Evolutionary conservation across 2,329 filamentous ascomycete species (phyloP).

Genomic region (Leptographium galeiforme): DNA sequence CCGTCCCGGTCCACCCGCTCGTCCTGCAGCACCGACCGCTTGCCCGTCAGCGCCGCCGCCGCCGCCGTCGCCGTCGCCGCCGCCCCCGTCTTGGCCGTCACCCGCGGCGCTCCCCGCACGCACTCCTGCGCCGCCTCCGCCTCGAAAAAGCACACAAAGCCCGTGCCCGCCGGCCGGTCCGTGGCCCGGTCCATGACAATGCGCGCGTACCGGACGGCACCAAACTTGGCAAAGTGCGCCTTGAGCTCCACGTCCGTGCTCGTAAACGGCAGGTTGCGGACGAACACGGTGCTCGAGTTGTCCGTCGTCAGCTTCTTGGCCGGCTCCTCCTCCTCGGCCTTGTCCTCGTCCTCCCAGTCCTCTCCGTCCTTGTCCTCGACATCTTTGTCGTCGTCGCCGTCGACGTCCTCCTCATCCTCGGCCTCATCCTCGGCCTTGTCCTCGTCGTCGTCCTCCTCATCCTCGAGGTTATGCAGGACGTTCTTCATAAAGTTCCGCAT

Average conservation of each 20-base stretch:
- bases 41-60: conserved; percentile 29
- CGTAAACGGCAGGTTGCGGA: conserved; percentile 88
- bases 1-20: conserved; percentile 70
- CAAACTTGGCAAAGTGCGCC: conserved; percentile 78
- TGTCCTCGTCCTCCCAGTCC: conserved; percentile 24
- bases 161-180: conserved; percentile 79
- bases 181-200: conserved; percentile 80
- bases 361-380: conserved; percentile 29
- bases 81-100: not conserved
- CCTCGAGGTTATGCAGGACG: conserved; percentile 42
- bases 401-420: conserved; percentile 31
- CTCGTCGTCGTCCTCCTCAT: conserved; percentile 39
- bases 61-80: not conserved
- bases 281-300: conserved; percentile 70
- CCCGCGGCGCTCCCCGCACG: conserved; percentile 59
- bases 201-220: conserved; percentile 76
- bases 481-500: conserved; percentile 45
- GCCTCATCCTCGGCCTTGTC: conserved; percentile 31
- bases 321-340: conserved; percentile 17
- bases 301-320: conserved; percentile 30
- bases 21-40: conserved; percentile 78
- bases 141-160: conserved; percentile 86
- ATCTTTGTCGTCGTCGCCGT: conserved; percentile 29
- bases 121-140: conserved; percentile 63
- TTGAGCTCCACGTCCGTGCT: conserved; percentile 71